These are phyloP conservation scores for Stemphylium beticola DNA, from an alignment of 2,329 filamentous ascomycete genomes.

Conservation along the genomic window DNA sequence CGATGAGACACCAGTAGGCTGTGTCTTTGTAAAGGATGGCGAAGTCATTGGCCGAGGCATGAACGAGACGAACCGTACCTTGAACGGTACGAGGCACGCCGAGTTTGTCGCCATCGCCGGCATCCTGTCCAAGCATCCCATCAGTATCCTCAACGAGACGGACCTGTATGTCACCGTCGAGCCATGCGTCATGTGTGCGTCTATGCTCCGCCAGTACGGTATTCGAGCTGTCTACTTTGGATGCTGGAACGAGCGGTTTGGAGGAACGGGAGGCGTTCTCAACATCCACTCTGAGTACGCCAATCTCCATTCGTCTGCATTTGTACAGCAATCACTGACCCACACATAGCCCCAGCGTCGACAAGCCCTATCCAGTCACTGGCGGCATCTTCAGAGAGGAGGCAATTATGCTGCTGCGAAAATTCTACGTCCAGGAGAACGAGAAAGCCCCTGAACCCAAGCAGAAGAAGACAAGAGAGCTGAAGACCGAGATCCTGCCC, in stretches of 20 bases:
- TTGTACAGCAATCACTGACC: conserved; percentile 14
- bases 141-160: conserved; percentile 72
- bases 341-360: conserved; percentile 66
- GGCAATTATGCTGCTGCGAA: conserved; percentile 86
- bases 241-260: conserved; percentile 95
- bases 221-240: conserved; percentile 94
- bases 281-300: conserved; percentile 75
- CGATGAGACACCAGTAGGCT: conserved; percentile 96
- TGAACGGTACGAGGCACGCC: conserved; percentile 82
- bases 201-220: conserved; percentile 83
- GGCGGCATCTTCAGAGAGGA: conserved; percentile 90
- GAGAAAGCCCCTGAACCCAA: conserved; percentile 75
- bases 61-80: conserved; percentile 79
- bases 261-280: conserved; percentile 92
- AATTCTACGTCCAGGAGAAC: conserved; percentile 98
- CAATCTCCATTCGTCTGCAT: neutral
- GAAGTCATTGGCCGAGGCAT: conserved; percentile 86
- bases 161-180: conserved; percentile 97
- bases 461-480: conserved; percentile 67
- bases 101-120: conserved; percentile 86
- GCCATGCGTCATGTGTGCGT: conserved; percentile 98
- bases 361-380: conserved; percentile 79
- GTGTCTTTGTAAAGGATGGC: conserved; percentile 83
- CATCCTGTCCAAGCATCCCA: conserved; percentile 68
- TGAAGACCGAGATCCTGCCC: conserved; percentile 65